Base-by-base conservation (phyloP, 305 asterid species). In the Fraxinus latifolia region DNA sequence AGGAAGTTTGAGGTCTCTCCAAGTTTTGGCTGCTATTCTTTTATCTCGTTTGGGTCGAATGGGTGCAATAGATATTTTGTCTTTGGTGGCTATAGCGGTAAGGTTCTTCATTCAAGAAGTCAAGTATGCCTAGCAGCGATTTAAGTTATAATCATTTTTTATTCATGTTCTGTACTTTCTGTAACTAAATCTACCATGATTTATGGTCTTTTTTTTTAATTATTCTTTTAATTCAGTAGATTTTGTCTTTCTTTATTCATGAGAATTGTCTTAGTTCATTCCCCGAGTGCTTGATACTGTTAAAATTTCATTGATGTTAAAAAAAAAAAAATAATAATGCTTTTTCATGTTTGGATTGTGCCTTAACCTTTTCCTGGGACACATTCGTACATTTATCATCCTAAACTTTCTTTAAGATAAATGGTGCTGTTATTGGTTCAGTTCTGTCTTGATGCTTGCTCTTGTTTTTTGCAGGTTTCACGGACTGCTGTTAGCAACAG, bases 401-500 rank as follows among this genome's bases (percentile, higher is more conserved):
- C 73, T 75, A 37, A 44, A 29, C 15, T 37, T 79, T 15, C 60
- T 70, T 32, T 31, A 14, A 25, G 23, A 70, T 32, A 31, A 6
- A 70, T 19, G 9, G 8, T 70, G 76, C 76, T 29, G 44, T 47
- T 55, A 33, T n/a, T 29, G 44, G 74, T 67, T 27, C 37, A 3
- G 9, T 62, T 72, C 14, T 82, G 29, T 78, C 77, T 80, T 70
- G 81, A 76, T 83, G 58, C 80, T 71, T 79, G 77, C 67, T 81
- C 62, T 27, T 72, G 65, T 83, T 79, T 60, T 77, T 84, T 87
- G 85, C 92, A 96, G 99, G 97, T 94, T 50, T 88, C 89, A 84
- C 94, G 98, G 84, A 90, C 98, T 84, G 92, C 94, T 84, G 94
- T 93, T 72, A 96, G 98, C 93, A 96, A 94, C 88, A 91, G 99